Base-by-base conservation (phyloP, 2,329 filamentous ascomycete species). In the Geosmithia morbida region DNA sequence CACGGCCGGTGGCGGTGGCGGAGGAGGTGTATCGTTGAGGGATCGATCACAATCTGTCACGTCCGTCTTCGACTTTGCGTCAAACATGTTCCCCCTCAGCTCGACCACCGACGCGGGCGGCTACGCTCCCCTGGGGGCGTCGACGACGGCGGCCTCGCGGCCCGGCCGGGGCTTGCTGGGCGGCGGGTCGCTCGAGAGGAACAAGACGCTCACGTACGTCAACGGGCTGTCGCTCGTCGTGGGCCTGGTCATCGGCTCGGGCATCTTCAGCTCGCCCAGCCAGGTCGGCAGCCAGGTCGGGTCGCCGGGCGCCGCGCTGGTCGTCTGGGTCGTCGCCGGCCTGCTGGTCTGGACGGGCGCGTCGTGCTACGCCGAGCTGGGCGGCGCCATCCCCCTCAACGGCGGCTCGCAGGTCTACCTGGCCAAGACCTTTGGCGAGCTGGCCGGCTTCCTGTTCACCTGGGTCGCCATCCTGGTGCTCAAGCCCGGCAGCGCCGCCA, bases 391-490 rank as follows among this genome's bases (percentile, higher is more conserved):
- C 53, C 92, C 92, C 6, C 68, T 98, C 20, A 98, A 97, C 61
- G 92, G 92, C 48, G 92, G 92, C 4, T 78, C 92, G 16, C 92
- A 97, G 64, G 83, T 94, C 2, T 98, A 98, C 61, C 71, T 98
- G 42, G 83, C 87, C 54, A 97, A 97, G 67, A 98, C 95, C 50
- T 94, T 96, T 63, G 90, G 90, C 47, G 92, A 98, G 66, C 71
- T 95, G 57, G 79, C 81, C 1, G 92, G 92, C 0, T 98, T 98
- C 59, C 70, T 97, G 33, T 98, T 96, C 64, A 94, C 89, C 2
- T 98, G 92, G 92, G 88, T 87, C 46, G 89, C 92, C 1, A 87
- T 97, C 16, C 76, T 92, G 50, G 92, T 98, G 13, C 70, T 98
- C 51, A 97, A 96, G 66, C 92, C 92, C 0, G 92, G 92, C 2